A percentile compares a stretch with the other conserved stretches of the same genome.
phyloP scores from a whole-genome alignment of 2,329 filamentous ascomycete genomes.

The Exophiala alcalophila region DNA sequence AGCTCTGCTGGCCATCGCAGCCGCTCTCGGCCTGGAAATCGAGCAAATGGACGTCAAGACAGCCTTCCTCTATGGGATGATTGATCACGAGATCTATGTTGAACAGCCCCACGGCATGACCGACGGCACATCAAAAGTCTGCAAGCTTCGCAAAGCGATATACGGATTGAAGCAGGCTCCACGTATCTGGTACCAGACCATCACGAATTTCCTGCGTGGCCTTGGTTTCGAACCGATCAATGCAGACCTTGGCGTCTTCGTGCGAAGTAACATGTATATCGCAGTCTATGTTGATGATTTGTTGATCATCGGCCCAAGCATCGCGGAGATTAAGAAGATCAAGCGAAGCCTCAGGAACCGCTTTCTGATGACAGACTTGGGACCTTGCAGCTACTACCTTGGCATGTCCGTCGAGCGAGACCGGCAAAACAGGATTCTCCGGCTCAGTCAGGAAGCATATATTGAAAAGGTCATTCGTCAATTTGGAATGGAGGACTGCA shows the following conservation, averaged over 20 bases:
- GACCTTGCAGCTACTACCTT: conserved; percentile 11
- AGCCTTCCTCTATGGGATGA: conserved; percentile 24
- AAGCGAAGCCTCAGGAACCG: conserved; percentile 6
- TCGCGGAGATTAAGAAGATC: conserved; percentile 3
- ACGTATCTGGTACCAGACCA: conserved; percentile 15
- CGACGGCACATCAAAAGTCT: conserved; percentile 9
- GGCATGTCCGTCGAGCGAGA: conserved; percentile 15
- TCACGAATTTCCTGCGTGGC: conserved; percentile 2
- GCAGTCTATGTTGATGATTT: conserved; percentile 20
- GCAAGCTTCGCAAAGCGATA: conserved; percentile 18
- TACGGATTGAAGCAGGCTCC: conserved; percentile 28
- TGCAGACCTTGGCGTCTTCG: conserved; percentile 19
- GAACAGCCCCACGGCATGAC: conserved; percentile 8
- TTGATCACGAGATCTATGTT: conserved; percentile 25
- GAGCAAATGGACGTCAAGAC: conserved; percentile 27
- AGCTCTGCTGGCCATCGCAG: conserved; percentile 17
- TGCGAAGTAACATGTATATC: conserved; percentile 15
- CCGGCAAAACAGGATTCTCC: neutral
- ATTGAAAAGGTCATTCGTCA: conserved; percentile 11
- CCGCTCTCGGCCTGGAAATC: conserved; percentile 7
- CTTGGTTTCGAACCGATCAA: conserved; percentile 8
- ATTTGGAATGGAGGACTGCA: conserved; percentile 8
- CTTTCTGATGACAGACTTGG: conserved; percentile 20
- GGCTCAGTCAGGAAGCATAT: conserved; percentile 13
- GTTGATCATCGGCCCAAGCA: conserved; percentile 8